Base-by-base conservation (phyloP, 2,329 filamentous ascomycete genomes). In the Paracoccidioides brasiliensis region DNA sequence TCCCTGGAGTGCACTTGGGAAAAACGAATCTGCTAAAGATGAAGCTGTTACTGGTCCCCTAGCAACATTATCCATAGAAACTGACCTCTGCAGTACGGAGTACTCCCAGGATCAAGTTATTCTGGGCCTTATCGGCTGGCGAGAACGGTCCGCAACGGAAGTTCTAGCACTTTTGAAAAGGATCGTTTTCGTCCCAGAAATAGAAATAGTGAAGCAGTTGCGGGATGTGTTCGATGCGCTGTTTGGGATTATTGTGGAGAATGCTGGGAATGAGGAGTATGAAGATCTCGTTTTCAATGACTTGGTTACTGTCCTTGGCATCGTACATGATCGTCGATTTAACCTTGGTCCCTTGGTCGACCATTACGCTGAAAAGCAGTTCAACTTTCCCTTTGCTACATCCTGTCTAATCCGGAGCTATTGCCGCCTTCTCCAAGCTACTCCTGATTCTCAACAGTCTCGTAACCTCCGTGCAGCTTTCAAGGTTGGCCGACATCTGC, bases 201-300 rank as follows among this genome's bases (percentile, higher is more conserved):
- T 97, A 55, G 94, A 98, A 71, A 88, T 98, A 38, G 93, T 98
- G 59, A 98, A 97, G 74, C 79, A 97, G 44, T 75, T 97, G 6
- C 86, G 81, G 59, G 86, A 95, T 63, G 90, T 97, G 0, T 85
- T 98, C 54, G 88, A 95, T 68, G 83, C 89, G 0, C 80, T 98
- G 0, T 98, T 98, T 66, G 86, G 88, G 5, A 90, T 96, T 33
- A 76, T 97, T 33, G 88, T 94, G 35, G 90, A 96, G 63, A 85
- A 95, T 64, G 83, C 88, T n/a, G 89, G 88, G 8, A 89, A 89
- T 61, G 88, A 94, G 60, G 88, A 95, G 66, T 90, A 90, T 60
- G 93, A 97, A 66, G 91, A 97, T 64, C 73, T 95, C 14, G 84
- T 96, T 1, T 97, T 98, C 69, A 89, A 87, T 52, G 87, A 90